Evolutionary conservation across 2,329 filamentous ascomycete genomes (phyloP).

Genomic region (Penicillium sp.): DNA sequence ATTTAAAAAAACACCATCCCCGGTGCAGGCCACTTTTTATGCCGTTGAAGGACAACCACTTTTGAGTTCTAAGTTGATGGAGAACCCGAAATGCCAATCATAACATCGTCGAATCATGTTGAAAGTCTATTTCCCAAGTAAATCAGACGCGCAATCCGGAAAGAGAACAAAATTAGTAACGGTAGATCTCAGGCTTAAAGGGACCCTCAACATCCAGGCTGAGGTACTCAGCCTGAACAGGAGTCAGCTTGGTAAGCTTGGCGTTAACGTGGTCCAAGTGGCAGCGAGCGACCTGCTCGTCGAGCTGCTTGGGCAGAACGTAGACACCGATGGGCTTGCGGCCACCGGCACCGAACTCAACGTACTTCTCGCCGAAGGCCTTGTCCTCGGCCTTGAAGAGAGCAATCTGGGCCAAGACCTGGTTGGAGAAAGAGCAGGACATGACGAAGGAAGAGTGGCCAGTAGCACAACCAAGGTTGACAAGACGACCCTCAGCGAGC

Average conservation of each 20-base stretch:
- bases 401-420: conserved; percentile 98
- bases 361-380: conserved; percentile 86
- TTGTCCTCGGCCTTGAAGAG: conserved; percentile 89
- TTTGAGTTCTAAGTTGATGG: conserved; percentile 46
- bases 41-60: conserved; percentile 62
- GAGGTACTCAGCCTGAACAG: conserved; percentile 92
- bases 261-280: conserved; percentile 92
- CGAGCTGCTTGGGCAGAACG: conserved; percentile 96
- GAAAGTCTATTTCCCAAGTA: conserved; percentile 43
- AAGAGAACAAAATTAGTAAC: conserved; percentile 56
- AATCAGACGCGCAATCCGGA: conserved; percentile 32
- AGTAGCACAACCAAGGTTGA: conserved; percentile 98
- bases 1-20: conserved; percentile 30
- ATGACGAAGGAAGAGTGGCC: conserved; percentile 99
- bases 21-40: conserved; percentile 41
- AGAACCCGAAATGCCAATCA: conserved; percentile 52
- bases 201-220: conserved; percentile 80
- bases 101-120: conserved; percentile 60
- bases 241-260: conserved; percentile 81
- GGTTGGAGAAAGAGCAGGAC: conserved; percentile 99
- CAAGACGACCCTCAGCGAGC: conserved; percentile 94
- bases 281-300: conserved; percentile 95
- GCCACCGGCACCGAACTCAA: conserved; percentile 89
- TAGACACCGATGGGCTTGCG: conserved; percentile 92
- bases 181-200: conserved; percentile 81